Evolutionary conservation across 1,284 basidiomycete genomes (phyloP).

Genomic region (Lentinus polychrous): DNA sequence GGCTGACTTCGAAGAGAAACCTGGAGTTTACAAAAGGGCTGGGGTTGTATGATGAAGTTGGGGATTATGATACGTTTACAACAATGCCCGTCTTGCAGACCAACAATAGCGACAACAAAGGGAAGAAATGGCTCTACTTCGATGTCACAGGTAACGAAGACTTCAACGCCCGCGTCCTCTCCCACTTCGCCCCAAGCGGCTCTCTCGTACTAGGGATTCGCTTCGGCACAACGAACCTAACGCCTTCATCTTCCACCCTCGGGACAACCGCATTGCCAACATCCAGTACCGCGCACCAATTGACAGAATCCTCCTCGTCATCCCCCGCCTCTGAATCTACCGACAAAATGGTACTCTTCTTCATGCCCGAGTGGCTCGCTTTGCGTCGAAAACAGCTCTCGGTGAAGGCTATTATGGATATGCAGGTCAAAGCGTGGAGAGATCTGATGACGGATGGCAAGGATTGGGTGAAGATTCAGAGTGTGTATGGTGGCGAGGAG

Average conservation of each 20-base stretch:
- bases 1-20: conserved; percentile 52
- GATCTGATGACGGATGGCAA: conserved; percentile 46
- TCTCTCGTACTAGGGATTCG: conserved; percentile 37
- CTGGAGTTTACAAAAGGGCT: conserved; percentile 44
- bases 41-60: conserved; percentile 45
- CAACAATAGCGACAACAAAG: conserved; percentile 1
- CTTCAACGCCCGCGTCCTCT: conserved; percentile 37
- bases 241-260: conserved; percentile 30
- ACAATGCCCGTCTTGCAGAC: conserved; percentile 16
- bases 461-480: conserved; percentile 45
- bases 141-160: conserved; percentile 52
- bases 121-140: conserved; percentile 45
- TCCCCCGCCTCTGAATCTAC: conserved; percentile 19
- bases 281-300: conserved; percentile 20
- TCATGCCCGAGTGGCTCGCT: conserved; percentile 61
- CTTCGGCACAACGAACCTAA: conserved; percentile 49
- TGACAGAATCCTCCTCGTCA: conserved; percentile 16
- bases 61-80: conserved; percentile 41
- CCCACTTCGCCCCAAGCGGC: conserved; percentile 23
- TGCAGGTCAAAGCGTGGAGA: conserved; percentile 49
- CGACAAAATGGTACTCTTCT: conserved; percentile 41
- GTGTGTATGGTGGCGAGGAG: conserved; percentile 35
- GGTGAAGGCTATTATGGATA: conserved; percentile 34
- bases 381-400: conserved; percentile 41
- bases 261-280: conserved; percentile 7